Evolutionary conservation across 345 rosid genomes (phyloP), one percentile per base, ranked within the genome.

Genomic region (Eucalyptus globulus): DNA sequence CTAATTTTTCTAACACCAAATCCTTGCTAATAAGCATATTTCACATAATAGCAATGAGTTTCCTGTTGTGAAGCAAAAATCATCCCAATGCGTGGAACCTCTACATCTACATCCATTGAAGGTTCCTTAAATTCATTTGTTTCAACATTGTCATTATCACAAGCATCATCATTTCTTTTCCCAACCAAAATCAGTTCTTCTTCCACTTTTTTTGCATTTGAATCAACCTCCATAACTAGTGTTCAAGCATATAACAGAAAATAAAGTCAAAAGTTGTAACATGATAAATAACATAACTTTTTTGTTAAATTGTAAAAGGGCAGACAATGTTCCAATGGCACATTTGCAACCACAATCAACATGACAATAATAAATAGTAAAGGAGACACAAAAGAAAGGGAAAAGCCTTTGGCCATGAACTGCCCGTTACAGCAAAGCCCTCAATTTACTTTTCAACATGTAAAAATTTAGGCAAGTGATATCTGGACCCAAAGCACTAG

Each of bases 1-100:
- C 91, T 90, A 29, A 89, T 83, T 86, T 87, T 88, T 53, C 86
- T 89, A 31, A 87, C 40, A 89, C 88, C 88, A 87, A 90, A 90
- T 44, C 91, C 91, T 80, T 56, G 26, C 9, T 67, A 34, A 47
- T 80, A 87, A 53, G 90, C 89, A 53, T 90, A 88, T 34, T 22
- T 87, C 4, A 4, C 80, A 86, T 86, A n/a, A 89, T 86, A 88
- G 87, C 54, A 31, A 47, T 76, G 88, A 24, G 89, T 87, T 31
- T 88, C 91, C 2, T 90, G 89, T 50, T 90, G 86, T 29, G 91
- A 81, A 49, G 80, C 43, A 76, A 88, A 90, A 43, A 67, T 43
- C 88, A 90, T 88, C 56, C 91, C 91, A 62, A 67, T 85, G 11
- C 14, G 15, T 13, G 89, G 89, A 17, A 37, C 43, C 14, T 58